A percentile compares a stretch with the other conserved stretches of the same genome.
These are phyloP conservation scores for Fusarium sp. DNA, from an alignment of 2,329 filamentous ascomycete species.

Conservation along the genomic window DNA sequence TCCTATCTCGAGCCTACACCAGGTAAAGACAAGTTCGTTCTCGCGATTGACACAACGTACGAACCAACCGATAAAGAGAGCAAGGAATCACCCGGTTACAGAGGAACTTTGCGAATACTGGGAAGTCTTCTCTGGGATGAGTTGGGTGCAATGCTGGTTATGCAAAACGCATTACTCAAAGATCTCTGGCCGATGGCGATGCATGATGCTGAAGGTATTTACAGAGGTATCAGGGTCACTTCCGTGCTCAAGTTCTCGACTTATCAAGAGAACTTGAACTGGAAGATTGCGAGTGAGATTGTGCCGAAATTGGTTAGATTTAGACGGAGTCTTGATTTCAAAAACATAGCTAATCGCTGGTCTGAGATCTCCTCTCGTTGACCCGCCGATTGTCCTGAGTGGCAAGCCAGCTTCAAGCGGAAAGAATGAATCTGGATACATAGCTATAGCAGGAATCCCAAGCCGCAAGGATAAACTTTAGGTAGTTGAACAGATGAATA, in stretches of 20 bases:
- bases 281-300: slow-evolving; percentile 14
- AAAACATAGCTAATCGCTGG: no score
- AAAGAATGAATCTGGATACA: no score
- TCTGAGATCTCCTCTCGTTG: no score
- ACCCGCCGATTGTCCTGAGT: no score
- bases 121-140: slow-evolving; percentile 47
- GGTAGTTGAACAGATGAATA: no score
- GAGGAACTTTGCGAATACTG: slow-evolving; percentile 36
- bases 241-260: slow-evolving; percentile 20
- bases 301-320: slow-evolving; percentile 4
- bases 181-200: slow-evolving; percentile 44
- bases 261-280: not conserved
- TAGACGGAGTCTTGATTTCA: fast-evolving
- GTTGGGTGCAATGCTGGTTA: slow-evolving; percentile 50
- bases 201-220: slow-evolving; percentile 28
- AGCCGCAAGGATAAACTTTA: no score
- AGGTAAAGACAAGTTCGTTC: slow-evolving; percentile 25
- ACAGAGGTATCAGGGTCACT: slow-evolving; percentile 22
- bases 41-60: slow-evolving; percentile 30
- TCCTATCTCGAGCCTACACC: slow-evolving; percentile 39
- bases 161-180: slow-evolving; percentile 22
- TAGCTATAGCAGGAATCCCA: no score
- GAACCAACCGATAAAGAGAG: not conserved
- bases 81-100: slow-evolving; percentile 34
- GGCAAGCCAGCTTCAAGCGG: no score